phyloP scores from a whole-genome alignment of 176 grass and related monocot species.

The Thalia dealbata region DNA sequence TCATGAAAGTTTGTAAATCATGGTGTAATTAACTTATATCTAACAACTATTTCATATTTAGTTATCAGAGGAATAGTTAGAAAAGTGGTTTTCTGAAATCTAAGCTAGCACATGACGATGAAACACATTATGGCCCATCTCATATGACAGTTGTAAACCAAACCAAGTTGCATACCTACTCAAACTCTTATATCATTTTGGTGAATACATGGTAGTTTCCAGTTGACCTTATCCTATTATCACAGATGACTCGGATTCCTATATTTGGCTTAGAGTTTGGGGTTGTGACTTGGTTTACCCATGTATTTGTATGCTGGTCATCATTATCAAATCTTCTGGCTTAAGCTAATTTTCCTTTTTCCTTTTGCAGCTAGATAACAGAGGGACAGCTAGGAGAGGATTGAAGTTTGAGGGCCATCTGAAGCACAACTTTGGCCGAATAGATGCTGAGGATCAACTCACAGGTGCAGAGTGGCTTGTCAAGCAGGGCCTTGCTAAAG shows the following conservation, averaged over 20 bases:
- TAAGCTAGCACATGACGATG: no score
- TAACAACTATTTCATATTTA: no score
- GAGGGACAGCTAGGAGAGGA: constrained; percentile 78
- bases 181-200: background rate
- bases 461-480: constrained; percentile 85
- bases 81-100: no score
- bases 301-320: background rate
- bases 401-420: constrained; percentile 82
- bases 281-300: background rate
- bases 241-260: background rate
- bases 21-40: no score
- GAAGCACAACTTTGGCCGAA: constrained; percentile 62
- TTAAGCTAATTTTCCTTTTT: constrained; percentile 11
- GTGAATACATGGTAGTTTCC: background rate
- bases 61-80: no score
- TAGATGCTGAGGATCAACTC: constrained; percentile 88
- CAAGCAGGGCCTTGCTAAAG: constrained; percentile 69
- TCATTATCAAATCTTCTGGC: background rate
- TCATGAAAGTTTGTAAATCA: no score
- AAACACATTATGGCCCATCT: no score
- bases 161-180: no score
- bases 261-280: background rate
- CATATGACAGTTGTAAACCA: no score
- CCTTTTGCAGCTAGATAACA: constrained; percentile 71
- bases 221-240: background rate